A percentile compares a stretch with the other conserved stretches of the same genome.
phyloP scores from a whole-genome alignment of 345 rosid species.

The Murraya paniculata region DNA sequence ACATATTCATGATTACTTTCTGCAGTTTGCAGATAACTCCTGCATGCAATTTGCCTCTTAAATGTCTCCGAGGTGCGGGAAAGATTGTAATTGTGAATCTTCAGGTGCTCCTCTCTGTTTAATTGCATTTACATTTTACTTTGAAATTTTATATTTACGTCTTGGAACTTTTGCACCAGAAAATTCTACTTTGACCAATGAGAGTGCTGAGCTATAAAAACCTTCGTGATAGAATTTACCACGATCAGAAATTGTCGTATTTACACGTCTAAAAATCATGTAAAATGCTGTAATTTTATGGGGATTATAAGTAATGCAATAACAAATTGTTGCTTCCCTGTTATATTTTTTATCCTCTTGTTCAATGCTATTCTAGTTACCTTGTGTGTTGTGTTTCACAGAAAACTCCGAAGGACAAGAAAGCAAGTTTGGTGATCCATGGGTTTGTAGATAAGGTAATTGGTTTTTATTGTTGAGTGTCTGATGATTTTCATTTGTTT shows the following conservation, averaged over 20 bases:
- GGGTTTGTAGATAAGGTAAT: conserved; percentile 90
- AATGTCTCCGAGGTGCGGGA: conserved; percentile 86
- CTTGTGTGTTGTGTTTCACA: conserved; percentile 28
- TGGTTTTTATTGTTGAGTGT: background rate
- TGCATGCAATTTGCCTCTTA: conserved; percentile 96
- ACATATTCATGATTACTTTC: conserved; percentile 13
- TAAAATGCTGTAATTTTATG: background rate
- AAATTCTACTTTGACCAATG: background rate
- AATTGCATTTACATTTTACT: background rate
- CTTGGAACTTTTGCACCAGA: background rate
- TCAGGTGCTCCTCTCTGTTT: conserved; percentile 51
- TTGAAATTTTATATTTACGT: no score
- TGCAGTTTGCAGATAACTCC: conserved; percentile 99
- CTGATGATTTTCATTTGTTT: background rate
- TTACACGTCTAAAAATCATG: background rate
- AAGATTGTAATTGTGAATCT: conserved; percentile 92
- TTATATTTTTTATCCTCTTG: background rate
- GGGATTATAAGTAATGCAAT: background rate
- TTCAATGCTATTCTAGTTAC: background rate
- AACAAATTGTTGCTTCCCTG: background rate
- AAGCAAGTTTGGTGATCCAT: conserved; percentile 86
- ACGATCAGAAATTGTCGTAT: background rate
- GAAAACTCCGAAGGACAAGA: conserved; percentile 99
- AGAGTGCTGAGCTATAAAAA: background rate
- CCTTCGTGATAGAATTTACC: background rate